Base-by-base conservation (phyloP, 164 flowering plant genomes). In the Berberis vulgaris region DNA sequence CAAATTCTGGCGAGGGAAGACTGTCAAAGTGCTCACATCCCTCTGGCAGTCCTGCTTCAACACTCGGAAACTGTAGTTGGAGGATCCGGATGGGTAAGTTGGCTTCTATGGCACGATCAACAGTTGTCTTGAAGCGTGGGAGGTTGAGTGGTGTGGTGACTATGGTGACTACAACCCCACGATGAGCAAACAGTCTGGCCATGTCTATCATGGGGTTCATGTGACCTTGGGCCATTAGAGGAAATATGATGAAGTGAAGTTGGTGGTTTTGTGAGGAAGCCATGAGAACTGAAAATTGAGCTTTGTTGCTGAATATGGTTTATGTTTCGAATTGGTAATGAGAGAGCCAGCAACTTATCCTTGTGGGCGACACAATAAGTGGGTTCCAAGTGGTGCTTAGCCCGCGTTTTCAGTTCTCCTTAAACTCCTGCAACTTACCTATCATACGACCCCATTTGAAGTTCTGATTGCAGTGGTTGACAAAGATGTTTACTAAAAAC, bases 161-260 rank as follows among this genome's bases (percentile, higher is more conserved):
- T 2, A 86, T 57, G 62, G 83, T 80, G 49, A 84, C 64, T 1
- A n/a, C 43, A 2, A 67, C 69, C 2, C 84, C 80, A 0, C 43
- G 79, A 2, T 57, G 65, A 0, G 86, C 79, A 6, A 86, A 46
- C 2, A 81, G 1, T 45, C 61, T 72, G 7, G 83, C 92, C 7
- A 86, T 75, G 76, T 84, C 92, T 1, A 77, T 63, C 85, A 86
- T 68, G 57, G 75, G 75, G 49, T 64, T 72, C 71, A 68, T 72
- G 59, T 68, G 75, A 64, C 75, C 75, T 55, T 64, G 72, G 7
- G 66, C 69, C 69, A 72, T 64, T 5, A 64, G 47, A 43, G 75
- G 75, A 5, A 72, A 52, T 2, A 52, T 7, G 2, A 52, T 52
- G 54, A 52, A 52, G n/a, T 52, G 54, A 52, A 52, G 54, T 12